Evolutionary conservation across 2,329 filamentous ascomycete species (phyloP).

Genomic region (Paracoccidioides lutzii): DNA sequence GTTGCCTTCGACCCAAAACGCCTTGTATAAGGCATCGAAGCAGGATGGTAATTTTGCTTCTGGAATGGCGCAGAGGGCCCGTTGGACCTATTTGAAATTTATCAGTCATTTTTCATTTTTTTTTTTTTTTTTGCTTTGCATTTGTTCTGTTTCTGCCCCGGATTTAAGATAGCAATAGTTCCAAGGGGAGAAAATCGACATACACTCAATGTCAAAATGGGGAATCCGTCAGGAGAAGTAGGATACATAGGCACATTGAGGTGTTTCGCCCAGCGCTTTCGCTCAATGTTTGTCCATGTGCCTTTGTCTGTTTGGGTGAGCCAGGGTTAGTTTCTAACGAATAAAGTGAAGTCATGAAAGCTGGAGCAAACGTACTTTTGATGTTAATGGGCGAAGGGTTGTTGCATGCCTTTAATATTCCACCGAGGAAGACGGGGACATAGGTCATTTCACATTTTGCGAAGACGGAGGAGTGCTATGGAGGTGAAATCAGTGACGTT

Average conservation of each 20-base stretch:
- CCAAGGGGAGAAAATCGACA: neutral
- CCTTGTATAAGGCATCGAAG: slow-evolving; percentile 37
- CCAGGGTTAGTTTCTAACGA: neutral
- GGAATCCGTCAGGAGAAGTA: slow-evolving; percentile 38
- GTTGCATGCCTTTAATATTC: slow-evolving; percentile 44
- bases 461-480: slow-evolving; percentile 44
- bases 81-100: slow-evolving; percentile 28
- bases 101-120: neutral
- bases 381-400: slow-evolving; percentile 44
- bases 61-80: slow-evolving; percentile 39
- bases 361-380: slow-evolving; percentile 35
- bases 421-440: slow-evolving; percentile 47
- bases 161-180: neutral
- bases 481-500: neutral
- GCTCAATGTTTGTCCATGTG: slow-evolving; percentile 43
- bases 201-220: slow-evolving; percentile 29
- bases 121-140: neutral
- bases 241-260: slow-evolving; percentile 43
- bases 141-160: neutral
- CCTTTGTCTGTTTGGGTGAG: slow-evolving; percentile 39
- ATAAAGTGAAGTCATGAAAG: neutral
- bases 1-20: slow-evolving; percentile 40
- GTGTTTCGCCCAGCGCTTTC: slow-evolving; percentile 39
- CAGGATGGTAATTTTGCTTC: slow-evolving; percentile 28
- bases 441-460: slow-evolving; percentile 42